Base-by-base conservation (phyloP, 2,329 filamentous ascomycete genomes). In the Fusarium tuaranense region DNA sequence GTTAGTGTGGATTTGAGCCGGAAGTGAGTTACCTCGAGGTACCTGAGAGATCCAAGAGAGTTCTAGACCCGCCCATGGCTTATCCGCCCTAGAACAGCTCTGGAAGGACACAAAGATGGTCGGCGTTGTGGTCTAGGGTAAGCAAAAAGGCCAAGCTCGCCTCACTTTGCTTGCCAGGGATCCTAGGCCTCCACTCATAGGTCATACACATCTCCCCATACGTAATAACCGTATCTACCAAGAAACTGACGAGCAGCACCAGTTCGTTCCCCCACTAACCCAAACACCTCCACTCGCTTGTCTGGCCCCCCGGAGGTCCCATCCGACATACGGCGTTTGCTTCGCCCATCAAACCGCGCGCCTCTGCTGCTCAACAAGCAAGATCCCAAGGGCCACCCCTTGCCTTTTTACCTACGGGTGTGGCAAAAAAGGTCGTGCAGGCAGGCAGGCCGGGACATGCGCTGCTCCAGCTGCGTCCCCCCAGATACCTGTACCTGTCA, bases 221-320 rank as follows among this genome's bases (percentile, higher is more conserved):
- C 48, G 27, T 55, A 55, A 46, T 41, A 41, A 48, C 65, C 58
- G 48, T 30, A 53, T 53, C 48, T 53, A 53, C 58, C 51, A 55
- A 68, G 59, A 69, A 69, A 59, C 66, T 57, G 66, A 67, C 41
- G 63, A 65, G 63, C 51, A 36, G 30, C 30, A 12, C 30, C 30
- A 32, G 30, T 32, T 32, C 30, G 30, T 75, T 74, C 68, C 76
- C 74, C 76, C 75, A 73, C 75, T 68, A 38, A 38, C 61, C 61
- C 62, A 61, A 73, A 70, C 65, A 64, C 59, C 69, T 71, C 73
- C 72, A 75, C 76, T 70, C 73, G 65, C 72, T 74, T 70, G 70
- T 76, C 67, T 63, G 63, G 60, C 63, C 32, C 53, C 69, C 75
- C 75, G 71, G 61, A 65, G 71, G 67, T 67, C 65, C 67, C 63